Evolutionary conservation across 73 alveolate genomes (phyloP), one percentile per base, ranked within the genome.

Genomic region (Paramecium caudatum): DNA sequence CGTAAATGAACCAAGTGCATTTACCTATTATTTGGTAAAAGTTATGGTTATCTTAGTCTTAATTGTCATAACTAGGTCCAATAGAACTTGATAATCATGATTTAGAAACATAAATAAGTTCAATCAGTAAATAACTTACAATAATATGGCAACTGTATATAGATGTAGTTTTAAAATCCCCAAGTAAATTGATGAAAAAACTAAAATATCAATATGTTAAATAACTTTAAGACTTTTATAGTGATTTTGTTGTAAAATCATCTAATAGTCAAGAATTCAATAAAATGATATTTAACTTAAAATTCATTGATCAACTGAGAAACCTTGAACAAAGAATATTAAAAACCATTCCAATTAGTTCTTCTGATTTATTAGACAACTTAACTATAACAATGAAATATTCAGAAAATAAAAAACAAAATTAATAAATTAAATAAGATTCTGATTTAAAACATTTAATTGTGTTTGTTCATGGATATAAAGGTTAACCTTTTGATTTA

Each of bases 401-500:
- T 10, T 65, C 49, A 27, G 4, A 55, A 55, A 55, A 55, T 65
- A 43, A 33, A 65, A 1, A 8, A 15, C 16, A 65, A n/a, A 5
- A 65, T 3, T 33, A 0, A 3, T 16, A 30, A 33, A 0, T 65
- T 3, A 55, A 55, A 10, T 55, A 55, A 55, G 19, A 65, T 4
- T 32, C 16, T 16, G 83, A 36, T 13, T 32, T 7, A 5, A 74
- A 74, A 27, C 88, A 74, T 74, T 39, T 74, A 17, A 45, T 74
- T 5, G 68, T 74, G 2, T 74, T 39, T 74, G 88, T 74, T 1
- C 88, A 74, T 39, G 88, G 88, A 37, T 74, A 74, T 21, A 74
- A 43, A 13, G 88, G 88, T 7, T 19, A 41, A 39, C 68, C 62
- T 5, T 74, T 39, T 74, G 88, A 74, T 74, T 41, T 74, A 68